Conservation (phyloP, 2,329 filamentous ascomycete genomes). For the Aspergillus neotritici region DNA sequence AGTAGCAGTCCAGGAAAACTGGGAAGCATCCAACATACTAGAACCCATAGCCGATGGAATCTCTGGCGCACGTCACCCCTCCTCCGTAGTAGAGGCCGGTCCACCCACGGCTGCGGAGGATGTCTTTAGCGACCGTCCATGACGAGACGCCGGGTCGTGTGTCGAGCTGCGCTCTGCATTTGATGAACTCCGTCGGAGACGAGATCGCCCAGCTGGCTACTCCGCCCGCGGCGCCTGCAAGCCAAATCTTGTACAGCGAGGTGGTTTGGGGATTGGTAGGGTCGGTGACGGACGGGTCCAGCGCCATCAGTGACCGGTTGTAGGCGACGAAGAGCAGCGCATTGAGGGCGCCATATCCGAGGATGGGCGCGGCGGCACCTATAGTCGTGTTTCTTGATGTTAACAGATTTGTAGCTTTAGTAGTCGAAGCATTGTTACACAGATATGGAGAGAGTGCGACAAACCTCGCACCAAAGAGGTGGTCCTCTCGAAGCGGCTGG, state of each 20-base stretch:
- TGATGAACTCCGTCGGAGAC: conserved; percentile 83
- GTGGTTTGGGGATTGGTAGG: conserved; percentile 40
- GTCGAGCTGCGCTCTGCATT: conserved; percentile 76
- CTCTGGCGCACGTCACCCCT: conserved; percentile 70
- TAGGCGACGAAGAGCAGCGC: conserved; percentile 86
- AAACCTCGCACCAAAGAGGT: conserved; percentile 37
- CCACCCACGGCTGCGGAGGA: conserved; percentile 55
- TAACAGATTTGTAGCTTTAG: too few species aligned
- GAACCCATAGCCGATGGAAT: conserved; percentile 92
- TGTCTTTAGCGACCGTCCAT: conserved; percentile 58
- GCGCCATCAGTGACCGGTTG: conserved; percentile 67
- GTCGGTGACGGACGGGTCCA: conserved; percentile 44
- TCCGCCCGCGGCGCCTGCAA: conserved; percentile 74
- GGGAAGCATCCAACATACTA: conserved; percentile 52
- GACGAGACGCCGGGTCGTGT: conserved; percentile 48
- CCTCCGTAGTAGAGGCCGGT: conserved; percentile 77
- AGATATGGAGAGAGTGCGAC: conserved; percentile 7
- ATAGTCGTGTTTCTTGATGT: conserved; percentile 8
- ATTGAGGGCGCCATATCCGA: conserved; percentile 87
- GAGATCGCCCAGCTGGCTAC: conserved; percentile 81
- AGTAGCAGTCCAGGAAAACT: conserved; percentile 6
- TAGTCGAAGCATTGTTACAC: background rate
- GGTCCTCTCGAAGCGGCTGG: conserved; percentile 30
- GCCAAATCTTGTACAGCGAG: conserved; percentile 63
- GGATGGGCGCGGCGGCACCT: conserved; percentile 77